Base-by-base conservation (phyloP, 2,329 filamentous ascomycete genomes). In the Pseudodiploospora longispora region DNA sequence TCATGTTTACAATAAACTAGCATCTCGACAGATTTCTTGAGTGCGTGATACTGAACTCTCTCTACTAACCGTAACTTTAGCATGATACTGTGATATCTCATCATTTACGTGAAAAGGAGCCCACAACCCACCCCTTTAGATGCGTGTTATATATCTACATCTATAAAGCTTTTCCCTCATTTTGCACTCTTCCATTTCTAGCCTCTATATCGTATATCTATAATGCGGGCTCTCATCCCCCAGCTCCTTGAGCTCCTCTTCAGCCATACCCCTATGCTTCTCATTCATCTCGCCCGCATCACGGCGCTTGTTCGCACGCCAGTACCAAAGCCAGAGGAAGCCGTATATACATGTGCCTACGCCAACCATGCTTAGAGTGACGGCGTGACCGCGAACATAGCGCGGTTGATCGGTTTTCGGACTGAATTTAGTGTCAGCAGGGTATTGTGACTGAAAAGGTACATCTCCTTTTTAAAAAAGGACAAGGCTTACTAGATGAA, bases 311-410 rank as follows among this genome's bases (percentile, higher is more conserved):
- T 83, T 83, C 54, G 69, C 61, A 51, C 32, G 58, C 29, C 55
- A 53, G 51, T 74, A 77, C 62, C 69, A 76, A 48, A 68, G 62
- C 72, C 72, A 79, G 63, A 83, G 66, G 29, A 74, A 61, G 3
- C 60, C 69, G 52, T 76, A 82, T 4, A 80, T 61, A 29, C 70
- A 40, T 0, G 69, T 71, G 1, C 76, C 69, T 52, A 81, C 65
- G 3, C 65, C 75, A 0, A 81, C 76, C 61, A 83, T 66, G 28
- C 70, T 67, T 38, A 83, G 62, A 4, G 77, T 80, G 7, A 82
- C 69, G 1, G 77, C 78, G 53, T 85, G 80, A 5, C 81, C 81
- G 31, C 69, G 69, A 33, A 78, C 65, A 55, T 78, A 84, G n/a
- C 76, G 69, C 2, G 79, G 79, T 1, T 60, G 68, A 40, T 80